Conservation (phyloP, 495 filamentous ascomycete genomes). For the Penicillium paradoxum region DNA sequence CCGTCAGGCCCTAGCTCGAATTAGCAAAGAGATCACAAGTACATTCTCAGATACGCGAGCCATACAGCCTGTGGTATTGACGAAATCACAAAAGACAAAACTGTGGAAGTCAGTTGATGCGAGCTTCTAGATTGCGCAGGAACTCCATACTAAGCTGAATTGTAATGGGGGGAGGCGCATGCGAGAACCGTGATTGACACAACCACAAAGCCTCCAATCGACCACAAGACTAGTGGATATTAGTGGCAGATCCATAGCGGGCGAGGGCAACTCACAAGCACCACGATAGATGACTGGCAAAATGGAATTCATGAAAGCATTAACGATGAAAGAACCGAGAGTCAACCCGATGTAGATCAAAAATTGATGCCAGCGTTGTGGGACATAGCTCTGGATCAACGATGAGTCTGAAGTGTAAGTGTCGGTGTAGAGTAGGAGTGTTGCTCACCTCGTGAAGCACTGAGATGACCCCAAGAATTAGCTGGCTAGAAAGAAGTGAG, state of each 20-base stretch:
- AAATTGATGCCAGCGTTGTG: slow-evolving; percentile 64
- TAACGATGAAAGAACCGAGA: slow-evolving; percentile 56
- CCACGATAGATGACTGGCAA: slow-evolving; percentile 58
- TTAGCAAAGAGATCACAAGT: slow-evolving; percentile 9
- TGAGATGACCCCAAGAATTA: slow-evolving; percentile 53
- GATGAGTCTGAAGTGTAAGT: not conserved
- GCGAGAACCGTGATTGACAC: slow-evolving; percentile 62
- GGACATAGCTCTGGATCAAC: slow-evolving; percentile 36
- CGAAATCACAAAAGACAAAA: slow-evolving; percentile 52
- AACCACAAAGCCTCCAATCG: slow-evolving; percentile 56
- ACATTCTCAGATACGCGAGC: not conserved
- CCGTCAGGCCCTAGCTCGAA: slow-evolving; percentile 47
- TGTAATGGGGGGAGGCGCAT: slow-evolving; percentile 55
- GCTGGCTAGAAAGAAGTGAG: slow-evolving; percentile 47
- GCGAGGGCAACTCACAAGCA: slow-evolving; percentile 23
- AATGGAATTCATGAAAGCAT: slow-evolving; percentile 59
- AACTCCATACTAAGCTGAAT: slow-evolving; percentile 48
- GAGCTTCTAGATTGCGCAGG: slow-evolving; percentile 22
- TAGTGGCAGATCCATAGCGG: not conserved
- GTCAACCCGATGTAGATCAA: slow-evolving; percentile 63
- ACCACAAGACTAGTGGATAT: slow-evolving; percentile 51
- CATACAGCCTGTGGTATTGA: slow-evolving; percentile 52
- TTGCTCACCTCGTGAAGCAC: slow-evolving; percentile 42
- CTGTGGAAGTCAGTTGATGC: slow-evolving; percentile 38
- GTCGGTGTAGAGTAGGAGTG: too few species aligned